A percentile compares a stretch with the other conserved stretches of the same genome.
These are phyloP conservation scores for Xylaria scruposa DNA, from an alignment of 495 filamentous ascomycete species.

Conservation along the genomic window DNA sequence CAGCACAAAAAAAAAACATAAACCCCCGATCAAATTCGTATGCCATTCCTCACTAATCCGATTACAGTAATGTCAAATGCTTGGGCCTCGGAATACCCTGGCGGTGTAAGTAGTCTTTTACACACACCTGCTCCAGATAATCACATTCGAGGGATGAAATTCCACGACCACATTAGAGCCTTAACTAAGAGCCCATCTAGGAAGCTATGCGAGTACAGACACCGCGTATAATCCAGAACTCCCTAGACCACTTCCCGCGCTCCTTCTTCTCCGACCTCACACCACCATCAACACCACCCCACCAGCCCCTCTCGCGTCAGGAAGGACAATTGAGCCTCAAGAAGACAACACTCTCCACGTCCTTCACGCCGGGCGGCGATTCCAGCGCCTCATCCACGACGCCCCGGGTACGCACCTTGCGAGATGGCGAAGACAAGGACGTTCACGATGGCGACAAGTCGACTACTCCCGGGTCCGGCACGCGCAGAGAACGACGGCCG, in stretches of 20 bases:
- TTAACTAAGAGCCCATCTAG: constrained; percentile 33
- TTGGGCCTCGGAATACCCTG: constrained; percentile 33
- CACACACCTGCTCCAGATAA: not conserved
- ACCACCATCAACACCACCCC: constrained; percentile 10
- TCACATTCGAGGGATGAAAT: not conserved
- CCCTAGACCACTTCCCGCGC: constrained; percentile 40
- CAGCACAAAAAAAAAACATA: too few relatives aligned
- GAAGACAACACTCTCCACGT: constrained; percentile 8
- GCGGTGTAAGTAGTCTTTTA: constrained; percentile 35
- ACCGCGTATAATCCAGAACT: constrained; percentile 48
- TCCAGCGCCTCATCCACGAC: constrained; percentile 11
- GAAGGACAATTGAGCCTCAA: constrained; percentile 9
- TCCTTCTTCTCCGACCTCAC: constrained; percentile 60
- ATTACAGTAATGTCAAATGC: constrained; percentile 4
- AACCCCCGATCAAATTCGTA: not conserved
- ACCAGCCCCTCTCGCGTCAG: constrained; percentile 11
- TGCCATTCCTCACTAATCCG: not conserved
- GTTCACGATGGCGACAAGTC: not conserved
- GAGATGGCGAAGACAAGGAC: not conserved
- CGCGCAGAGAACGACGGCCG: not conserved
- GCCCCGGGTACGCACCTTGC: not conserved
- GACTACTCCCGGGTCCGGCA: not conserved
- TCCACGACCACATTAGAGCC: not conserved
- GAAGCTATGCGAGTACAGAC: constrained; percentile 57
- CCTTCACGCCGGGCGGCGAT: constrained; percentile 13